These are phyloP conservation scores for Pichia scutulata DNA, from an alignment of 805 yeast species.

Conservation along the genomic window DNA sequence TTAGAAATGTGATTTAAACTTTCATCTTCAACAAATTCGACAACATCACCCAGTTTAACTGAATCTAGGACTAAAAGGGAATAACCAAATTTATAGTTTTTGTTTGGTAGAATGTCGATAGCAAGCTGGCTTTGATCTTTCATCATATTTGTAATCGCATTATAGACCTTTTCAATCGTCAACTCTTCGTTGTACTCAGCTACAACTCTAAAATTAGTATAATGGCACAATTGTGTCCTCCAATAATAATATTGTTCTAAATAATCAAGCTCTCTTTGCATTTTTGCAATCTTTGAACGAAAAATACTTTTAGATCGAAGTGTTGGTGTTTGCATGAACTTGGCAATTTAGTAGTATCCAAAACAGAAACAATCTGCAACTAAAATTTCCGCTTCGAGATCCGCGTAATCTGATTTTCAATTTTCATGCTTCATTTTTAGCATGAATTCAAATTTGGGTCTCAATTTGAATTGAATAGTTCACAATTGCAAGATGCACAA, in stretches of 20 bases:
- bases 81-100: not conserved
- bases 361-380: no score
- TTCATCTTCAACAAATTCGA: constrained; percentile 13
- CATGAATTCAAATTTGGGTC: not conserved
- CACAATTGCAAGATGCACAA: not conserved
- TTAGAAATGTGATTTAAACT: not conserved
- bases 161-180: constrained; percentile 1
- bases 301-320: no score
- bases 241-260: constrained; percentile 9
- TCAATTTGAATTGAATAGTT: no score
- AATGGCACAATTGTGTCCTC: constrained; percentile 5
- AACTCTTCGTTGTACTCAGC: constrained; percentile 1
- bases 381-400: not conserved
- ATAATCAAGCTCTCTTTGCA: not conserved
- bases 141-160: constrained; percentile 10
- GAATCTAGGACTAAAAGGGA: not conserved
- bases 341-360: no score
- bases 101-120: not conserved
- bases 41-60: constrained; percentile 10
- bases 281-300: no score
- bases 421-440: not conserved
- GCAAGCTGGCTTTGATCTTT: not conserved
- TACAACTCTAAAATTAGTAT: constrained; percentile 6
- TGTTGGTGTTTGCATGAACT: no score
- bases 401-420: not conserved